Conservation (phyloP, 768 basidiomycete genomes). For the Fibroporia radiculosa region DNA sequence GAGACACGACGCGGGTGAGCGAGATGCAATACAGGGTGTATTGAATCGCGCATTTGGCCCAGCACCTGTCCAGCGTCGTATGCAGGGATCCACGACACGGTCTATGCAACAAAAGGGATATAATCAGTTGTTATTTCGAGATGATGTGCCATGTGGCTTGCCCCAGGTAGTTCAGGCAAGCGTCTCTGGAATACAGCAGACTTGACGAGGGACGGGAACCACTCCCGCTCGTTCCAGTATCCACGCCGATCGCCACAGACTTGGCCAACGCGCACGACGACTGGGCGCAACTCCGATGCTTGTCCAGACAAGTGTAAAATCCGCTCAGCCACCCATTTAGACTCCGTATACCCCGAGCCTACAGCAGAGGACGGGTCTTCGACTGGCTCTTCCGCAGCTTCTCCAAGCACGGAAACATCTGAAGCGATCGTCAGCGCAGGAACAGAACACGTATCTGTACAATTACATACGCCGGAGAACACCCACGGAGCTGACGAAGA, state of each 20-base stretch:
- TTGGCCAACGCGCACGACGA: conserved; percentile 39
- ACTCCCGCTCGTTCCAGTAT: conserved; percentile 29
- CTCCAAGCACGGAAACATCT: neutral
- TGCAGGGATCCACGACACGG: neutral
- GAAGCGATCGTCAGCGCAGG: no score
- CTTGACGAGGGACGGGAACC: conserved; percentile 1
- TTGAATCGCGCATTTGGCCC: neutral
- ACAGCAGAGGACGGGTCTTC: conserved; percentile 21
- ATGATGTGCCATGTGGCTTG: no score
- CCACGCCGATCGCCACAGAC: conserved; percentile 33
- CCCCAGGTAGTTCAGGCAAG: no score
- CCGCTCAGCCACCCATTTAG: conserved; percentile 37
- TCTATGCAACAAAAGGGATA: no score
- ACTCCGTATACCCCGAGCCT: conserved; percentile 38
- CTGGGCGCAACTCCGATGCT: conserved; percentile 28
- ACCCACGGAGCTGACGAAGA: conserved; percentile 9
- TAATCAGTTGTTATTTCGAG: no score
- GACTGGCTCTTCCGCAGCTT: conserved; percentile 16
- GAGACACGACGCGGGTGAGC: neutral
- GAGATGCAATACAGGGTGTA: neutral
- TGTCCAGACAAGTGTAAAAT: conserved; percentile 25
- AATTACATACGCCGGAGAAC: conserved; percentile 5
- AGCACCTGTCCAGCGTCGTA: neutral
- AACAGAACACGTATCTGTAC: neutral
- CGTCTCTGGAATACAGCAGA: conserved; percentile 10